phyloP scores from a whole-genome alignment of 2,329 filamentous ascomycete species.

The Pestalotiopsis sp. region DNA sequence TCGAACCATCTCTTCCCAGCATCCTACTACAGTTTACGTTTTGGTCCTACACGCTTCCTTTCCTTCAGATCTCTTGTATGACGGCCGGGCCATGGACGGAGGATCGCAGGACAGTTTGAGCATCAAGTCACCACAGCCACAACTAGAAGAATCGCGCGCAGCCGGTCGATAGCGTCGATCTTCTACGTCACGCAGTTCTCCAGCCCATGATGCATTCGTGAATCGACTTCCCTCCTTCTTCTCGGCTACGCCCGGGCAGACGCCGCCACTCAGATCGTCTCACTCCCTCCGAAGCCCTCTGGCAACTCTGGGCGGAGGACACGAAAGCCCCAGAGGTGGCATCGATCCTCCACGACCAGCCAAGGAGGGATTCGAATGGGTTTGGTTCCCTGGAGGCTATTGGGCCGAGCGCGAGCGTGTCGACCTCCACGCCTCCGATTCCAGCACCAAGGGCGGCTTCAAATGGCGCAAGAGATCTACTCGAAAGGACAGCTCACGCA shows the following conservation, averaged over 20 bases:
- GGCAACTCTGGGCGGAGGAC: conserved; percentile 11
- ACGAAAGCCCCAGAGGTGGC: conserved; percentile 21
- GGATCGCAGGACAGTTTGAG: conserved; percentile 20
- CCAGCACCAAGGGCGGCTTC: conserved; percentile 36
- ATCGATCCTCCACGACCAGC: conserved; percentile 60
- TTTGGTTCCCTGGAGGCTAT: conserved; percentile 65
- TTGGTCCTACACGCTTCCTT: not conserved
- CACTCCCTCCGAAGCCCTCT: conserved; percentile 19
- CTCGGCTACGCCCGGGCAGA: not conserved
- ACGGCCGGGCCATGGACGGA: conserved; percentile 16
- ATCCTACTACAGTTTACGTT: not conserved
- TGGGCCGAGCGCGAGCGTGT: conserved; percentile 61
- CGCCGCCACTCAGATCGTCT: not conserved
- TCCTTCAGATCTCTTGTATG: not conserved
- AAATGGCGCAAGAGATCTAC: conserved; percentile 43
- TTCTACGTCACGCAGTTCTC: conserved; percentile 23
- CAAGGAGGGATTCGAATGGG: conserved; percentile 60
- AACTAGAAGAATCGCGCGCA: conserved; percentile 17
- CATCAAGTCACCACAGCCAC: conserved; percentile 17
- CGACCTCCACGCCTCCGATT: conserved; percentile 30
- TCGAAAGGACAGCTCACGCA: conserved; percentile 28
- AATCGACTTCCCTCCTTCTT: conserved; percentile 11
- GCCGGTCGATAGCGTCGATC: conserved; percentile 25
- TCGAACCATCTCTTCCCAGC: not conserved
- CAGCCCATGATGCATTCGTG: conserved; percentile 24